These are phyloP conservation scores for Trichosporon sp. DNA, from an alignment of 1,284 basidiomycete species.

Conservation along the genomic window DNA sequence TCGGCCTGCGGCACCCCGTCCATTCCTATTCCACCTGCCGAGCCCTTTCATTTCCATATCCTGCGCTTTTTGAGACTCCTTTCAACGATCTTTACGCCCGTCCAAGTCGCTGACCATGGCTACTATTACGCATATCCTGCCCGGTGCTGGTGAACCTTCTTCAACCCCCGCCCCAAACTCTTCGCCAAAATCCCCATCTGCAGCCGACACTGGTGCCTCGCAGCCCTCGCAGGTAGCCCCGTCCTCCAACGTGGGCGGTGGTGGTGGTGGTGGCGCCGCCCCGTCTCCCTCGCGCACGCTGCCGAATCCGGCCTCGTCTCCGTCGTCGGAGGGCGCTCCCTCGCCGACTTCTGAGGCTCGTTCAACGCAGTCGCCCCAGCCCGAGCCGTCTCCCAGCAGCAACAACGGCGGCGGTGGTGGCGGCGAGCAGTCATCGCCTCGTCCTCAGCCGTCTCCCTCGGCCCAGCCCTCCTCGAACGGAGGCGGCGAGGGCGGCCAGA, in stretches of 20 bases:
- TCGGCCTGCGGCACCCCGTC: neutral
- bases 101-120: neutral
- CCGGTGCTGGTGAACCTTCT: neutral
- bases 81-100: neutral
- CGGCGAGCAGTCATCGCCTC: neutral
- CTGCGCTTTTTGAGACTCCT: neutral
- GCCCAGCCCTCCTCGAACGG: neutral
- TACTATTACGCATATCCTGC: neutral
- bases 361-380: neutral
- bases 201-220: neutral
- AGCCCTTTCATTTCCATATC: too few relatives aligned
- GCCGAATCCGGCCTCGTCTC: neutral
- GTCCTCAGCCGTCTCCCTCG: neutral
- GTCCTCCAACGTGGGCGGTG: neutral
- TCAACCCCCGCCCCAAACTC: neutral
- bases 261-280: neutral
- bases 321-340: neutral
- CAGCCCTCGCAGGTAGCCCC: neutral
- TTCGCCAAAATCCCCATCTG: neutral
- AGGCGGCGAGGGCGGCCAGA: neutral
- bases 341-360: neutral
- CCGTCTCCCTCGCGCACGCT: neutral
- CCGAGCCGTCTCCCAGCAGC: neutral
- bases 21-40: too few relatives aligned
- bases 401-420: neutral